Conservation (phyloP, 169 alveolate species). For the Amoebophrya sp. region DNA sequence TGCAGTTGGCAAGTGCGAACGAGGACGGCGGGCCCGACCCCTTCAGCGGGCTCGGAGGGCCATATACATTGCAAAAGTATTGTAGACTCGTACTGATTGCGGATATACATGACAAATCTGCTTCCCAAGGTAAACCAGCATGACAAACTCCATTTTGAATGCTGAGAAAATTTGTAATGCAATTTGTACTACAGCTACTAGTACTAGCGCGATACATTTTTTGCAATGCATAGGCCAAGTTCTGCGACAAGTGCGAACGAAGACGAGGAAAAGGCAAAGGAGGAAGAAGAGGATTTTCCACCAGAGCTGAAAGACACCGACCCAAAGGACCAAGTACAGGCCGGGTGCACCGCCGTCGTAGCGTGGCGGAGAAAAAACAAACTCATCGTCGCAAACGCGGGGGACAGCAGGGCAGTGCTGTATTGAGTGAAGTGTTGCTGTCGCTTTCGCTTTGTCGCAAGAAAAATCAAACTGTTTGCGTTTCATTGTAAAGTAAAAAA, state of each 20-base stretch:
- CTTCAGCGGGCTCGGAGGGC: too few relatives aligned
- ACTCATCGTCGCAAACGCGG: constrained; percentile 93
- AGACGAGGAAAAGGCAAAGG: background rate
- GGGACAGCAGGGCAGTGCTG: constrained; percentile 94
- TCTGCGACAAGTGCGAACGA: too few relatives aligned
- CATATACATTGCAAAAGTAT: too few relatives aligned
- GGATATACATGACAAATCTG: too few relatives aligned
- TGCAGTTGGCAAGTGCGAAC: background rate
- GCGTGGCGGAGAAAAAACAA: constrained; percentile 57
- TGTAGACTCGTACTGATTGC: too few relatives aligned
- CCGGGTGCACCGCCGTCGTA: constrained; percentile 54
- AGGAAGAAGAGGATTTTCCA: background rate
- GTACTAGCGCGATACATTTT: too few relatives aligned
- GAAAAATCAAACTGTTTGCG: background rate
- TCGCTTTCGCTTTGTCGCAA: background rate
- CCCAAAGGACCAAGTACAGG: background rate
- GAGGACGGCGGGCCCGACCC: background rate
- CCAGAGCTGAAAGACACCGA: background rate
- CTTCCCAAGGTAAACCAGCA: too few relatives aligned
- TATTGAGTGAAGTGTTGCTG: constrained; percentile 39
- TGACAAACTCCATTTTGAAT: too few relatives aligned
- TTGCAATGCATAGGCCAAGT: too few relatives aligned
- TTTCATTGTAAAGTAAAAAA: background rate
- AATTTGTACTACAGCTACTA: too few relatives aligned
- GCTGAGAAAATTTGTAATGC: too few relatives aligned